Base-by-base conservation (phyloP, 1,284 basidiomycete genomes). In the Xerocomus minutiporus region DNA sequence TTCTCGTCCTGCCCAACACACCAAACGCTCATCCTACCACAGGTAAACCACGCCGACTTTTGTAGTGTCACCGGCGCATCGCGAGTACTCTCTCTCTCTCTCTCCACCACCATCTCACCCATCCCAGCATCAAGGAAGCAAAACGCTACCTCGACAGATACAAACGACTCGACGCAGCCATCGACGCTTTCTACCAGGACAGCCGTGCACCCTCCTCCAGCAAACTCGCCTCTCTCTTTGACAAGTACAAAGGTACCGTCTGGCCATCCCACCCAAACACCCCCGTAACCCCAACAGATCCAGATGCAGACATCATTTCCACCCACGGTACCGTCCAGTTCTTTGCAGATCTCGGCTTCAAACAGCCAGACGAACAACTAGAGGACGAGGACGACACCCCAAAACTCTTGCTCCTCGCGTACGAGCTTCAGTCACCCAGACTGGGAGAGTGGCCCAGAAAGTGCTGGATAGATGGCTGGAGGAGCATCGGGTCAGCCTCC, bases 391-490 rank as follows among this genome's bases (percentile, higher is more conserved):
- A 89, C 58, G 87, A 92, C 59, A 83, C 88, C 28, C 86, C 88
- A 8, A 63, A 64, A 12, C 72, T 92, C 51, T 77, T 93, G 38
- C 82, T 86, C 4, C 72, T 93, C 40, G 90, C 88, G 12, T 88
- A 78, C 61, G 86, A 91, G 62, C 78, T 92, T 31, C 84, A 87
- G 61, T 86, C 86, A 5, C 84, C 84, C 0, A 65, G 74, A 50
- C 75, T 94, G 57, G 92, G 89, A 12, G 79, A 83, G 60, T 97
- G 91, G 86, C 78, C 78, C 40, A 81, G 78, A 62, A 77, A 81
- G 55, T 86, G 84, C 1, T 96, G 91, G 86, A 67, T 85, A 35
- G 83, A 89, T 3, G 93, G 92, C 2, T 93, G 91, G 90, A 85
- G 83, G 66, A 69, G 67, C 25, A 69, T 88, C 31, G 80, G 83